Evolutionary conservation across 179 eudicot genomes (phyloP).

Genomic region (Vitellaria paradoxa): DNA sequence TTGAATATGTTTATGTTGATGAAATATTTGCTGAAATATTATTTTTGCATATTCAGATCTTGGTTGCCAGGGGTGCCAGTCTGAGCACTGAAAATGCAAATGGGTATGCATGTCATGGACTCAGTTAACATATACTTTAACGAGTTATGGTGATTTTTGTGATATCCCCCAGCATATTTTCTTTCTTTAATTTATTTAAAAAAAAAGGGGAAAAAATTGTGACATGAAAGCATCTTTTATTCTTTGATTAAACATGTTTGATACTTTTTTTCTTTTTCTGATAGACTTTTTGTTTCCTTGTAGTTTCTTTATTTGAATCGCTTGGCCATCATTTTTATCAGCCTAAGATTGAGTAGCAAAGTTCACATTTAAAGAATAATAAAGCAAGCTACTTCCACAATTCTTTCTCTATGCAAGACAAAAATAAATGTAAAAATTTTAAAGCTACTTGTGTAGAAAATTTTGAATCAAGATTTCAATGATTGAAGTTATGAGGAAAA

Average conservation of each 20-base stretch:
- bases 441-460: not conserved
- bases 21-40: slow-evolving; percentile 14
- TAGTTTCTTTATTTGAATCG: not conserved
- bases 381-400: not conserved
- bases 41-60: slow-evolving; percentile 41
- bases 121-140: not conserved
- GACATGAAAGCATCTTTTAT: not conserved
- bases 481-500: too few species aligned
- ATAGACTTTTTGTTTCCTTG: not conserved
- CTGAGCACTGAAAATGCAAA: slow-evolving; percentile 61
- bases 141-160: not conserved
- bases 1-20: not conserved
- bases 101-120: slow-evolving; percentile 48
- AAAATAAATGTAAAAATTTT: too few species aligned
- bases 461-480: not conserved
- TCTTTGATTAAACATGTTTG: not conserved
- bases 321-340: slow-evolving; percentile 1
- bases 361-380: not conserved
- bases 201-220: not conserved
- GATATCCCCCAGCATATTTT: not conserved
- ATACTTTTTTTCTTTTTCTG: not conserved
- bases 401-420: not conserved
- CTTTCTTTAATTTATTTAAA: too few species aligned
- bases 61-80: slow-evolving; percentile 78
- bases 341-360: not conserved